Evolutionary conservation across 2,329 filamentous ascomycete species (phyloP).

Genomic region (Chaetomium sp.): DNA sequence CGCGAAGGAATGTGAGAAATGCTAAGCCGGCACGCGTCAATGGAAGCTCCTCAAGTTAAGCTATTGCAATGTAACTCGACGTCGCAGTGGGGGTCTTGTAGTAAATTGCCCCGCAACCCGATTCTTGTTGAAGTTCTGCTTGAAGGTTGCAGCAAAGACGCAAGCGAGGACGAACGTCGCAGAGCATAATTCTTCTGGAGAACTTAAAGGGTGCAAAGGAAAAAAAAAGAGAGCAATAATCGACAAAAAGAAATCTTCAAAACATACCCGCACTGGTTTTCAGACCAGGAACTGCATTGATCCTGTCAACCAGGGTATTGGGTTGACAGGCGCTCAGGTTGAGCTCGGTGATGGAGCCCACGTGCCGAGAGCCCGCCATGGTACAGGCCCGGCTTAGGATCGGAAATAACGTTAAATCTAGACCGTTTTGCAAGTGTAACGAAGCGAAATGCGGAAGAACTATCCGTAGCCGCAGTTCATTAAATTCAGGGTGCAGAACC

Average conservation of each 20-base stretch:
- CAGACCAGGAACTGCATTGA: conserved; percentile 51
- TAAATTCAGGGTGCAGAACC: background rate
- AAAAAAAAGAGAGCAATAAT: background rate
- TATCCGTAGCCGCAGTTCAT: background rate
- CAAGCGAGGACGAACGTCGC: background rate
- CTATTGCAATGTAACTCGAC: conserved; percentile 12
- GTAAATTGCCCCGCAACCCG: background rate
- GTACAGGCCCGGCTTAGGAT: background rate
- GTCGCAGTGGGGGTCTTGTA: conserved; percentile 11
- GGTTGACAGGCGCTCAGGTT: conserved; percentile 43
- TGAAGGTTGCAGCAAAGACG: background rate
- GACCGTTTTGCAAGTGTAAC: conserved; percentile 19
- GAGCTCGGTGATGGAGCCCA: conserved; percentile 40
- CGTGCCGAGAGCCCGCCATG: conserved; percentile 32
- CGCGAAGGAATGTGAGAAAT: conserved; percentile 75
- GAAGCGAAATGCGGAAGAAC: background rate
- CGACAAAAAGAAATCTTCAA: background rate
- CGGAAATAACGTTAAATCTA: background rate
- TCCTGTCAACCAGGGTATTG: conserved; percentile 45
- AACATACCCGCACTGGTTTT: conserved; percentile 55
- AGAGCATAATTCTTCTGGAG: background rate
- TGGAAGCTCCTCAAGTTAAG: background rate
- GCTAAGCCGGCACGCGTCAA: conserved; percentile 41
- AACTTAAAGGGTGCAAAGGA: background rate
- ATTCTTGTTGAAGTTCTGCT: background rate